Percentiles rank a stretch among this genome's conserved stretches.
Evolutionary conservation across 2,329 filamentous ascomycete genomes (phyloP).

Genomic region (Thielaviopsis cerberus): DNA sequence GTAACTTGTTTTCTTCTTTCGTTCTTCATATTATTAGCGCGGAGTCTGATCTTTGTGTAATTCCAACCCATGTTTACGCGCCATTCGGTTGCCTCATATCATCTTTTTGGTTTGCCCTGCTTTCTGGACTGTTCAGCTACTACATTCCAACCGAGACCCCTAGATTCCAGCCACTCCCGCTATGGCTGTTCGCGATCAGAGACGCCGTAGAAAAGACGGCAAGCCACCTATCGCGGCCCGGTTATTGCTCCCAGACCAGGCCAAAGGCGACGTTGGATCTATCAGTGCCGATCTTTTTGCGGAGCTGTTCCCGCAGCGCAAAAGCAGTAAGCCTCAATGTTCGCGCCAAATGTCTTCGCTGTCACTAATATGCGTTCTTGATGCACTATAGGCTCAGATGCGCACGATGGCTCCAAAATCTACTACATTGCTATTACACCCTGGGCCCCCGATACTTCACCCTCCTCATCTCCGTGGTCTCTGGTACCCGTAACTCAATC

Average conservation of each 20-base stretch:
- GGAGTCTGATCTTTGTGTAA: not conserved
- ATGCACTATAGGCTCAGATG: slow-evolving; percentile 17
- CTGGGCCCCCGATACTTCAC: slow-evolving; percentile 41
- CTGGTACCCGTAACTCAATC: slow-evolving; percentile 57
- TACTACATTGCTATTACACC: slow-evolving; percentile 56
- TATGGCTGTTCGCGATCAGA: slow-evolving; percentile 5
- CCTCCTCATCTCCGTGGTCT: slow-evolving; percentile 58
- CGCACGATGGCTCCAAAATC: slow-evolving; percentile 24
- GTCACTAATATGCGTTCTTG: not conserved
- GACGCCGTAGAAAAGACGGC: slow-evolving; percentile 26
- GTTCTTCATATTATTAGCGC: not conserved
- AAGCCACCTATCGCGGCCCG: slow-evolving; percentile 62
- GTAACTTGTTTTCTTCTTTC: not conserved
- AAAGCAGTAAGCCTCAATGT: not conserved
- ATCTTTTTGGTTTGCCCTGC: no score
- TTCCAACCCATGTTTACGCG: not conserved
- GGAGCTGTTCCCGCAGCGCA: slow-evolving; percentile 49
- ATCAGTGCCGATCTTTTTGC: slow-evolving; percentile 71
- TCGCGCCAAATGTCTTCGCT: not conserved
- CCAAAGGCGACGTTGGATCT: slow-evolving; percentile 70
- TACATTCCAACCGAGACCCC: not conserved
- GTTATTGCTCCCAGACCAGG: slow-evolving; percentile 65
- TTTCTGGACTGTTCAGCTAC: not conserved
- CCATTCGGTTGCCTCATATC: not conserved
- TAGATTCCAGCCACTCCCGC: not conserved